A percentile compares a stretch with the other conserved stretches of the same genome.
These are phyloP conservation scores for Pseudotsuga menziesii DNA, from an alignment of 75 land plant species.

Conservation along the genomic window DNA sequence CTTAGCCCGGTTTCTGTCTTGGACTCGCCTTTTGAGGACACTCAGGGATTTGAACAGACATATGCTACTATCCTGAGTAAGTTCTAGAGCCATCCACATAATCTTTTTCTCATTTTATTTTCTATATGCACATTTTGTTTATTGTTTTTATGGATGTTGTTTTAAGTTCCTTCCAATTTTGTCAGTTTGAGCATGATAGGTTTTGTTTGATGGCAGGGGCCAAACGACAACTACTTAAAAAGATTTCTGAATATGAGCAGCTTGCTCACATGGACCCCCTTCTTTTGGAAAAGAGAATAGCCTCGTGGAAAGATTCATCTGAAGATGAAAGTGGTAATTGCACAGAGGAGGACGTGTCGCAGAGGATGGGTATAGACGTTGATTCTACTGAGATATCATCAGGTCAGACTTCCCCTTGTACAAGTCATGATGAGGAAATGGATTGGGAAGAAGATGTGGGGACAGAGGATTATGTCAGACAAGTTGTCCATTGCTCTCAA, in stretches of 20 bases:
- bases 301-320: background rate
- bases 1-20: constrained; percentile 5
- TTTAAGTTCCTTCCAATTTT: background rate
- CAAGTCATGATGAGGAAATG: constrained; percentile 1
- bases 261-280: constrained; percentile 2
- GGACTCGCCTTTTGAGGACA: background rate
- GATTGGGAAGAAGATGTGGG: background rate
- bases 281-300: background rate
- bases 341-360: background rate
- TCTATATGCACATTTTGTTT: background rate
- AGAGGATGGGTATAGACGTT: background rate
- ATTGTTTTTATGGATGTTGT: background rate
- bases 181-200: background rate
- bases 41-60: background rate
- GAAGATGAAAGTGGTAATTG: background rate
- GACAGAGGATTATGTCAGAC: background rate
- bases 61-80: constrained; percentile 2
- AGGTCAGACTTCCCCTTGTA: background rate
- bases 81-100: background rate
- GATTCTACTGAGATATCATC: background rate
- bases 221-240: background rate
- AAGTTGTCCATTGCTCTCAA: background rate
- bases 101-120: background rate
- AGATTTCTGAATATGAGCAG: background rate
- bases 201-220: background rate